A percentile compares a stretch with the other conserved stretches of the same genome.
Evolutionary conservation across 1,139 yeast species (phyloP).

Genomic region (Debaryomyces sp.): DNA sequence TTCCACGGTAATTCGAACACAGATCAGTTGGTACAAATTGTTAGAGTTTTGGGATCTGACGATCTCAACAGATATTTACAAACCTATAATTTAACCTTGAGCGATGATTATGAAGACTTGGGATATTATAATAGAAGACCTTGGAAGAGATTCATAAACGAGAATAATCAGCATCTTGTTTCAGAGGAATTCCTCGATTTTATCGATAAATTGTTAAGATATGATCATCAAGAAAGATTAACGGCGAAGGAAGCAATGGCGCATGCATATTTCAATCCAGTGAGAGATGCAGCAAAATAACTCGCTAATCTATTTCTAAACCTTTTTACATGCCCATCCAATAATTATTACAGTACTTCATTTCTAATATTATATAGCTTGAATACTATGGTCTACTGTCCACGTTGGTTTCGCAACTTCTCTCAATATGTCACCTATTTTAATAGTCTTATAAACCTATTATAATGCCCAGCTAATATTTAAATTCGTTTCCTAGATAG

Average conservation of each 20-base stretch:
- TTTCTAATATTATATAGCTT: not conserved
- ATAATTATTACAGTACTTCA: not conserved
- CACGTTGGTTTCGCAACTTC: not conserved
- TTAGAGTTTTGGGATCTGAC: slow-evolving; percentile 89
- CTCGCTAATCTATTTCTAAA: not conserved
- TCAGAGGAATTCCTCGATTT: slow-evolving; percentile 76
- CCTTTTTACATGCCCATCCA: not conserved
- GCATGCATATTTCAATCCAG: slow-evolving; percentile 66
- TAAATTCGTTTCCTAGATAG: too few relatives aligned
- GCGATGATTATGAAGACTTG: slow-evolving; percentile 81
- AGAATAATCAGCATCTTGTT: slow-evolving; percentile 70
- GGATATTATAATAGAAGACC: slow-evolving; percentile 83
- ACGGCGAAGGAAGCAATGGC: slow-evolving; percentile 96
- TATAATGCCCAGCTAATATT: not conserved
- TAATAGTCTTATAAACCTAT: too few relatives aligned
- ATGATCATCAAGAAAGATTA: slow-evolving; percentile 92
- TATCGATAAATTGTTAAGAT: slow-evolving; percentile 78
- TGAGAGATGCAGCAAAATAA: slow-evolving; percentile 17
- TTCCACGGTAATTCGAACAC: slow-evolving; percentile 96
- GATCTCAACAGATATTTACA: slow-evolving; percentile 72
- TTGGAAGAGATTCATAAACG: slow-evolving; percentile 83
- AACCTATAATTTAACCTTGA: slow-evolving; percentile 76
- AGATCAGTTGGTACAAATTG: slow-evolving; percentile 94
- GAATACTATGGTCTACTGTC: not conserved
- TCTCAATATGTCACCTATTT: not conserved